Evolutionary conservation across 176 grass and related monocot genomes (phyloP), one percentile per base, ranked within the genome.

Genomic region (Oryza australiensis): DNA sequence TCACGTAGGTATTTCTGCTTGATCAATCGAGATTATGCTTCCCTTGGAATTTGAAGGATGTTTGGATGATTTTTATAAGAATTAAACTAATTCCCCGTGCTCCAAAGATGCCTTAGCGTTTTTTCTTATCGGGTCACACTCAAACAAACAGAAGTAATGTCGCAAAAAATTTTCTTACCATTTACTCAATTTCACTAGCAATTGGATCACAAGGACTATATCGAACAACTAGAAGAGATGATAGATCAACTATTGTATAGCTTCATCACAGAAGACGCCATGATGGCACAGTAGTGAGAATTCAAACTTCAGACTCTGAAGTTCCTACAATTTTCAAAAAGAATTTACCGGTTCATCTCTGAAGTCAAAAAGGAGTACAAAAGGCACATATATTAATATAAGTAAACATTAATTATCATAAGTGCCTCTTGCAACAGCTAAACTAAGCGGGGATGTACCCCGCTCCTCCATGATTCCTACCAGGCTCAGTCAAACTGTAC

Each of bases 401-500:
- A 12, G 57, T 29, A 82, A 86, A 73, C 33, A 66, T 1, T 33
- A 83, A 48, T 26, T 66, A 77, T 59, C 66, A 82, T 34, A 66
- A 46, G 27, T 42, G 27, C 73, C 78, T 46, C 35, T 80, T n/a
- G 27, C 43, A 73, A 42, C 35, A 83, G 26, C 33, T 24, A 59
- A 82, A 90, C 46, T 28, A 81, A 66, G 32, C 30, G 11, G 22
- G 24, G 57, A 27, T 38, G 8, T 77, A 85, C 55, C n/a, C 33
- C 27, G 15, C 72, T 78, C 24, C 42, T 85, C 46, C 60, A 34
- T 32, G 60, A 68, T 73, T 20, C 49, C 40, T 30, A 79, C 26
- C 65, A 85, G 46, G 55, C 30, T 95, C 73, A 95, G 84, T 99
- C 96, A 66, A 95, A 18, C 37, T 95, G 92, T 84, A 93, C 85